phyloP scores from a whole-genome alignment of 192 early-diverging fungal genomes.

The Podila verticillata region DNA sequence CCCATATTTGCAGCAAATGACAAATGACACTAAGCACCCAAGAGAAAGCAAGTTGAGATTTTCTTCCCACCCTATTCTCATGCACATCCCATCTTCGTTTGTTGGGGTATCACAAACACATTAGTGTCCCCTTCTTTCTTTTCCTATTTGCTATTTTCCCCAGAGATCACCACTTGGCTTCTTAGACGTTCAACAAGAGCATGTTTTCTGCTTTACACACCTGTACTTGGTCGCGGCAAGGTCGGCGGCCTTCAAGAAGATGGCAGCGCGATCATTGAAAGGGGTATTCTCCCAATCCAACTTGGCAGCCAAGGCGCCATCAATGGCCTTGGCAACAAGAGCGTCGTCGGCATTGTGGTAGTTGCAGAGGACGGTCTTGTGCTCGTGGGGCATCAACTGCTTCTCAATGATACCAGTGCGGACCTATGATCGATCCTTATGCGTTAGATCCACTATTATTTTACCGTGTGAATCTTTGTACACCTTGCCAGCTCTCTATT shows the following conservation, averaged over 20 bases:
- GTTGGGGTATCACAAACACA: too few species aligned
- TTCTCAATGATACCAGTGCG: conserved; percentile 68
- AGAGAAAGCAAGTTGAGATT: too few species aligned
- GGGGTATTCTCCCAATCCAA: conserved; percentile 92
- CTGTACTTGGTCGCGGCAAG: conserved; percentile 90
- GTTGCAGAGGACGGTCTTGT: conserved; percentile 79
- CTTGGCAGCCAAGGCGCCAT: conserved; percentile 87
- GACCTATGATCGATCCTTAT: conserved; percentile 33
- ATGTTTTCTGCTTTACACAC: conserved; percentile 51
- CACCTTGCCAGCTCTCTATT: background rate
- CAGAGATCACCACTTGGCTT: too few species aligned
- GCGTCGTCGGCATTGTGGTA: conserved; percentile 85
- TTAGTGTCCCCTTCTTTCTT: too few species aligned
- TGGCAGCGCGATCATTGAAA: conserved; percentile 92
- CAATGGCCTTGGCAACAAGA: conserved; percentile 84
- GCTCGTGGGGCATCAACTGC: conserved; percentile 88
- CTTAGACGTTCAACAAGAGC: too few species aligned
- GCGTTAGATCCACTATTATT: too few species aligned
- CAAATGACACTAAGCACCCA: too few species aligned
- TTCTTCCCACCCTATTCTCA: too few species aligned
- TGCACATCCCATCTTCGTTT: too few species aligned
- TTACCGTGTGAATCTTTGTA: too few species aligned
- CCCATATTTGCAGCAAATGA: too few species aligned
- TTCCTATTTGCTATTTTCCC: too few species aligned
- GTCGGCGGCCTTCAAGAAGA: conserved; percentile 98